Percentiles rank a stretch among this genome's conserved stretches.
Evolutionary conservation across 176 grass and related monocot genomes (phyloP).

Genomic region (Musa schizocarpa): DNA sequence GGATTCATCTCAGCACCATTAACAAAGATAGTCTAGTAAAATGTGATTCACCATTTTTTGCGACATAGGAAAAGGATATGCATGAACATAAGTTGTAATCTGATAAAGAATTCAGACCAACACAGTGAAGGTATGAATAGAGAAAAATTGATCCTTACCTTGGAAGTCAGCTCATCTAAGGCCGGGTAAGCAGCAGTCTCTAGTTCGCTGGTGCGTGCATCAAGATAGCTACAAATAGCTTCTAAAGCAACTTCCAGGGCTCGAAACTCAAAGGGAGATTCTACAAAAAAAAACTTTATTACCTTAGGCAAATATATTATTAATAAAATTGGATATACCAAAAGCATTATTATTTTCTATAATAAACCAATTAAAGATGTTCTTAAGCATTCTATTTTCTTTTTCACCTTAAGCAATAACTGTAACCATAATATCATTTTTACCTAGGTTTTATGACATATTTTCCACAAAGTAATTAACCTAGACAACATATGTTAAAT

Average conservation of each 20-base stretch:
- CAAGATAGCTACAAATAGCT: conserved; percentile 28
- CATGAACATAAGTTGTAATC: neutral
- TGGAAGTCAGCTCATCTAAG: conserved; percentile 22
- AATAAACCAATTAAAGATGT: no score
- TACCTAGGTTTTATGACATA: no score
- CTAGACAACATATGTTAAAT: no score
- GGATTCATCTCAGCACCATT: neutral
- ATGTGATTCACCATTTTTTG: neutral
- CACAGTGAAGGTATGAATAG: neutral
- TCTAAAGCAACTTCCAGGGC: conserved; percentile 24
- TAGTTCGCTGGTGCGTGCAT: conserved; percentile 16
- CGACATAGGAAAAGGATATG: neutral
- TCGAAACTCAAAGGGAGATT: conserved; percentile 29
- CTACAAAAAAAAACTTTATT: neutral
- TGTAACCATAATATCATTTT: no score
- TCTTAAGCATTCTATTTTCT: no score
- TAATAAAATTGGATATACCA: no score
- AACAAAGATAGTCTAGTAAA: neutral
- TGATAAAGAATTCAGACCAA: neutral
- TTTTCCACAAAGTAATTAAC: no score
- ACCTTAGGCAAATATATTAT: neutral
- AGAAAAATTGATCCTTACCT: neutral
- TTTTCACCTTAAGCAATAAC: no score
- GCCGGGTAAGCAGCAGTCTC: conserved; percentile 26
- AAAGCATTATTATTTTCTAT: no score